Evolutionary conservation across 164 flowering plant species (phyloP).

Genomic region (Stephania yunnanensis): DNA sequence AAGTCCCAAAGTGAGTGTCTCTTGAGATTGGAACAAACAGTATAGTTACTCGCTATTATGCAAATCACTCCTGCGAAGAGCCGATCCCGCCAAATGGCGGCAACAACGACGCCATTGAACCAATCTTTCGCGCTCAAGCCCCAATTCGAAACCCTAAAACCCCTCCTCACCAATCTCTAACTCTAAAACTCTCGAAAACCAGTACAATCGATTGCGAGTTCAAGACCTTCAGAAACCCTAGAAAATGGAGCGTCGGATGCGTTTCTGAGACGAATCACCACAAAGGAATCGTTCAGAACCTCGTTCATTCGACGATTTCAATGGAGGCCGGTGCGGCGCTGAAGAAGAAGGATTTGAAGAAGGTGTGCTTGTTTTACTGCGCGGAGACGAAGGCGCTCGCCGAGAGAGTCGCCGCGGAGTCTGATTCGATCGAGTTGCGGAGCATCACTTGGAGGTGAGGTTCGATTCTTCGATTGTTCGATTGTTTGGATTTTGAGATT

Average conservation of each 20-base stretch:
- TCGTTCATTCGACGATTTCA: slow-evolving; percentile 10
- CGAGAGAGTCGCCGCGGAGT: slow-evolving; percentile 60
- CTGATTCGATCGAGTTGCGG: slow-evolving; percentile 76
- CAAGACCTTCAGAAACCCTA: slow-evolving; percentile 15
- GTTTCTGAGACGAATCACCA: slow-evolving; percentile 8
- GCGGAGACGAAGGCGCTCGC: slow-evolving; percentile 73
- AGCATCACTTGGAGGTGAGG: slow-evolving; percentile 72
- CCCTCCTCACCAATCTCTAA: neutral
- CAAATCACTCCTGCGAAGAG: too few relatives aligned
- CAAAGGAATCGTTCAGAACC: slow-evolving; percentile 3
- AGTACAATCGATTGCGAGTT: slow-evolving; percentile 11
- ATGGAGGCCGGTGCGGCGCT: neutral
- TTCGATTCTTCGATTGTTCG: neutral
- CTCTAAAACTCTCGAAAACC: neutral
- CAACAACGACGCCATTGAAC: slow-evolving; percentile 9
- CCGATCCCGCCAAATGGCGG: slow-evolving; percentile 20
- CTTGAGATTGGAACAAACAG: too few relatives aligned
- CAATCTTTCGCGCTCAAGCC: neutral
- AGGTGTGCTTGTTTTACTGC: slow-evolving; percentile 76
- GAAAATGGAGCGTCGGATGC: slow-evolving; percentile 16
- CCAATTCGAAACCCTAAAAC: slow-evolving; percentile 3
- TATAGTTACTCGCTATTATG: too few relatives aligned
- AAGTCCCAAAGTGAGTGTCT: too few relatives aligned
- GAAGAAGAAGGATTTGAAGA: slow-evolving; percentile 33
- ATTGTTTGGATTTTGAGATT: too few relatives aligned